Evolutionary conservation across 768 basidiomycete species (phyloP).

Genomic region (Amanita rubescens): DNA sequence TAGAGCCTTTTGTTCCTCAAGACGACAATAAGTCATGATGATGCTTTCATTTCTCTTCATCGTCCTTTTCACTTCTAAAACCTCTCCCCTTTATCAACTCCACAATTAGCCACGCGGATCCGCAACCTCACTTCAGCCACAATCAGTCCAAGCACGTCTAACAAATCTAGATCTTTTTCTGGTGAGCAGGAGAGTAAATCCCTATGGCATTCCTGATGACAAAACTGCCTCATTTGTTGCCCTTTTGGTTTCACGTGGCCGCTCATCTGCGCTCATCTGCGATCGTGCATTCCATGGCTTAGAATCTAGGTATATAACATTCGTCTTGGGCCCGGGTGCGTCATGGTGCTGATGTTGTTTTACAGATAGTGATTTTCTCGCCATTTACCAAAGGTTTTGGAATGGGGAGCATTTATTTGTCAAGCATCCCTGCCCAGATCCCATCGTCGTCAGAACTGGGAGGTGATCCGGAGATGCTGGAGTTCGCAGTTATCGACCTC

Average conservation of each 20-base stretch:
- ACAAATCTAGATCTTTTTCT: no score
- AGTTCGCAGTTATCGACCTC: background rate
- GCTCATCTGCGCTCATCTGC: background rate
- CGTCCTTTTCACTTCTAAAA: no score
- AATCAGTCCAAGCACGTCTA: no score
- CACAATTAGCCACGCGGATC: no score
- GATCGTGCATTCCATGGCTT: background rate
- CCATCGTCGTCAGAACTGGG: constrained; percentile 1
- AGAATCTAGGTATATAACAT: background rate
- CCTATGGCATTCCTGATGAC: background rate
- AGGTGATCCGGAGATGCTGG: background rate
- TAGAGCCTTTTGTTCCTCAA: no score
- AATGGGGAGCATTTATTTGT: background rate
- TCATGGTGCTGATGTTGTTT: constrained; percentile 3
- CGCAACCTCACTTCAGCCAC: no score
- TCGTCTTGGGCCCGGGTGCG: constrained; percentile 2
- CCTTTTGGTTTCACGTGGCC: background rate
- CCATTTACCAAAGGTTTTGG: background rate
- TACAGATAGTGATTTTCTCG: background rate
- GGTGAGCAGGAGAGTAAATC: background rate
- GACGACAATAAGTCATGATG: no score
- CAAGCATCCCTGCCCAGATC: background rate
- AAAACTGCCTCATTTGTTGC: constrained; percentile 1
- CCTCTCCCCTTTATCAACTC: no score
- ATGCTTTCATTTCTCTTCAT: no score